Evolutionary conservation across 2,329 filamentous ascomycete species (phyloP), one percentile per base, ranked within the genome.

Genomic region (Curvularia sp.): DNA sequence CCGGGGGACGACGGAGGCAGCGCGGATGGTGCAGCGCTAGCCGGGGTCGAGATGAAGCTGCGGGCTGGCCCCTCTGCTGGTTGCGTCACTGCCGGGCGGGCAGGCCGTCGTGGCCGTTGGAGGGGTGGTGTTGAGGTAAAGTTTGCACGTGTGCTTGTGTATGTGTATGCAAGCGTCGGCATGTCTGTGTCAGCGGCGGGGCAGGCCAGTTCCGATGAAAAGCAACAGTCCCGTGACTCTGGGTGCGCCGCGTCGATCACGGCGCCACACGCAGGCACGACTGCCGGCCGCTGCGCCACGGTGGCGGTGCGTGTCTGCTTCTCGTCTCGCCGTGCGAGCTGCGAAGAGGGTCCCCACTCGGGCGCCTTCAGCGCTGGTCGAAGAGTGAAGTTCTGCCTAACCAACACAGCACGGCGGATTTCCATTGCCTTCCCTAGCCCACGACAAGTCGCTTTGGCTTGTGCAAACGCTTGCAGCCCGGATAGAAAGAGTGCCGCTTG

Each of bases 401-500:
- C 46, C 24, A 31, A 41, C 24, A 26, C 31, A 46, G 22, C 13
- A 31, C 26, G 5, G 30, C 30, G 38, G 13, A 42, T 46, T 69
- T 69, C 64, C 65, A 71, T 65, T 61, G 59, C 65, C 64, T 70
- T 64, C 20, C 63, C 56, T 55, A 57, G 54, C 60, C 61, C 53
- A 62, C 61, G 31, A 33, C 22, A 12, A 39, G 18, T 46, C 10
- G 15, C 26, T 30, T 18, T 22, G 33, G 28, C 43, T 31, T 33
- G 33, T 33, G 35, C 31, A 50, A 50, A 55, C 51, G 18, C 33
- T 22, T n/a, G 28, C 30, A 9, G 43, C 31, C n/a, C 22, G 15
- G 22, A 48, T 6, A 44, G 9, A n/a, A 8, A 42, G 33, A 35
- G 22, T 49, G 12, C 24, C 18, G 38, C 35, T 7, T 5, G 48